Evolutionary conservation across 768 basidiomycete genomes (phyloP).

Genomic region (Xanthoconium purpureum): DNA sequence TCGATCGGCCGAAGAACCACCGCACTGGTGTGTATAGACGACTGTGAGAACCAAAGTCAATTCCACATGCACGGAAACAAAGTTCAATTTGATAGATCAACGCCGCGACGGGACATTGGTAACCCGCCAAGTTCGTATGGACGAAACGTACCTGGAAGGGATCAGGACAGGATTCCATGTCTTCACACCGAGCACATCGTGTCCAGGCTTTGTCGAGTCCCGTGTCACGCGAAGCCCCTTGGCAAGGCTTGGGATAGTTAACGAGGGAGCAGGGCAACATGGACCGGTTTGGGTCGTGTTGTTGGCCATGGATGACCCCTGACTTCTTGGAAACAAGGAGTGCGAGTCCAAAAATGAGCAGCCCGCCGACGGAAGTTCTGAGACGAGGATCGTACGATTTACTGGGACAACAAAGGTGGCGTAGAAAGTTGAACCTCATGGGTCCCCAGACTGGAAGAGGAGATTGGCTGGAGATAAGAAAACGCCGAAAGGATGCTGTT

Average conservation of each 20-base stretch:
- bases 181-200: conserved; percentile 36
- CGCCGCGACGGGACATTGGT: neutral
- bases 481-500: neutral
- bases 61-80: conserved; percentile 17
- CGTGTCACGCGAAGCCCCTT: conserved; percentile 29
- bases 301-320: neutral
- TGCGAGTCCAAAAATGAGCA: too few relatives aligned
- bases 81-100: conserved; percentile 15
- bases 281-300: neutral
- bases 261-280: neutral
- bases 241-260: conserved; percentile 36
- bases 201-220: conserved; percentile 27
- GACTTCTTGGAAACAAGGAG: neutral
- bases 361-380: too few relatives aligned
- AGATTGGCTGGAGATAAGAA: conserved; percentile 15
- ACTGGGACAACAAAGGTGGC: neutral
- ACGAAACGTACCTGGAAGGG: conserved; percentile 24
- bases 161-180: conserved; percentile 40
- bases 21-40: conserved; percentile 46
- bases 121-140: conserved; percentile 4
- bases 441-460: neutral
- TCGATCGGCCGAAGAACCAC: conserved; percentile 59
- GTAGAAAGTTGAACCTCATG: neutral
- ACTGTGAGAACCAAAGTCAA: conserved; percentile 27
- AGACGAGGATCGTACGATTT: too few relatives aligned